A percentile compares a stretch with the other conserved stretches of the same genome.
phyloP scores from a whole-genome alignment of 805 yeast genomes.

The Wickerhamomyces subpelliculosus region DNA sequence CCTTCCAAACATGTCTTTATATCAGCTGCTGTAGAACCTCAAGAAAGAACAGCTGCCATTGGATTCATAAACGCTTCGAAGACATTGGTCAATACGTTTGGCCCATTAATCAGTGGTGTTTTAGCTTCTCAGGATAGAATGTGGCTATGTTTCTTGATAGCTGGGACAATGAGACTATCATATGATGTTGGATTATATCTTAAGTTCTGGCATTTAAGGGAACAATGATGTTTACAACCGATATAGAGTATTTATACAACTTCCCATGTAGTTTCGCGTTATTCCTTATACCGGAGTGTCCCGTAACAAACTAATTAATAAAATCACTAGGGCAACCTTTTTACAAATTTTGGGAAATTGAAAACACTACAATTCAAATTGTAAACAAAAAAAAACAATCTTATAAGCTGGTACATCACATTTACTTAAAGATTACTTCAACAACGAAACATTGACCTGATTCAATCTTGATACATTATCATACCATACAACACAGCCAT shows the following conservation, averaged over 20 bases:
- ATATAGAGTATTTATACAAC: too few relatives aligned
- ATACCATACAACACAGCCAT: too few relatives aligned
- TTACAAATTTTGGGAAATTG: background rate
- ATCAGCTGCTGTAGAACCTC: conserved; percentile 32
- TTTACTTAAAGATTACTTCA: too few relatives aligned
- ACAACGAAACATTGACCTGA: too few relatives aligned
- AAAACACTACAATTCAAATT: background rate
- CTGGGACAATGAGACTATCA: conserved; percentile 31
- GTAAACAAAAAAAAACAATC: background rate
- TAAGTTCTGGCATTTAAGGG: conserved; percentile 19
- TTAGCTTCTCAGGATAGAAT: conserved; percentile 29
- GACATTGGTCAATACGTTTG: conserved; percentile 34
- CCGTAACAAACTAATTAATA: too few relatives aligned
- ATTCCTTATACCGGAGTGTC: too few relatives aligned
- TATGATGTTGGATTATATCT: conserved; percentile 35
- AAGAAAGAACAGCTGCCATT: conserved; percentile 36
- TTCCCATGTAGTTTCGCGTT: too few relatives aligned
- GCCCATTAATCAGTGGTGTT: conserved; percentile 36
- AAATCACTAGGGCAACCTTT: too few relatives aligned
- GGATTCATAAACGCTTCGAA: conserved; percentile 39
- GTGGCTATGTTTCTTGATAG: conserved; percentile 36
- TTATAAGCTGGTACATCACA: too few relatives aligned
- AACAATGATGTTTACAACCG: too few relatives aligned
- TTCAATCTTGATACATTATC: too few relatives aligned
- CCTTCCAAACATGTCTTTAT: conserved; percentile 43